Evolutionary conservation across 73 alveolate species (phyloP).

Genomic region (Paramecium tetraurelia): DNA sequence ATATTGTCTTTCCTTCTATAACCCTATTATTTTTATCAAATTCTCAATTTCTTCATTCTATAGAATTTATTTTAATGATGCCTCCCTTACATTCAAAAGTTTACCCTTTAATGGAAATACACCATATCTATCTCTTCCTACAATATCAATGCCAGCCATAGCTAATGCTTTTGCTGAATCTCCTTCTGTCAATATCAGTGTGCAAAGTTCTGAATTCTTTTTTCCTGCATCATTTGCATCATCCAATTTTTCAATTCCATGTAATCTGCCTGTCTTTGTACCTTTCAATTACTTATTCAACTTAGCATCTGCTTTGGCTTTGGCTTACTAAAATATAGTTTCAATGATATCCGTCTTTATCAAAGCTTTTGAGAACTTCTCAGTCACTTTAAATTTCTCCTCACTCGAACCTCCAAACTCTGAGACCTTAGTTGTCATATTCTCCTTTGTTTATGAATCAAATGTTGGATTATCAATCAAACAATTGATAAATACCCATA

Average conservation of each 20-base stretch:
- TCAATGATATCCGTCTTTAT: conserved; percentile 90
- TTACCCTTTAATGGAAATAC: conserved; percentile 99
- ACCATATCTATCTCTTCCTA: conserved; percentile 98
- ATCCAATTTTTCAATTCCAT: conserved; percentile 97
- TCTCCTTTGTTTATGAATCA: conserved; percentile 99
- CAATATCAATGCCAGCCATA: conserved; percentile 98
- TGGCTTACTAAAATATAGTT: conserved; percentile 90
- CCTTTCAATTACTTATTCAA: conserved; percentile 89
- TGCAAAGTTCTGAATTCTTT: conserved; percentile 85
- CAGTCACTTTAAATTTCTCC: conserved; percentile 88
- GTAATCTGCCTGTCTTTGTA: conserved; percentile 89
- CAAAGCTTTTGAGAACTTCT: conserved; percentile 90
- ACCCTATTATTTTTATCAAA: conserved; percentile 97
- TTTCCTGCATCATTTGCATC: conserved; percentile 99
- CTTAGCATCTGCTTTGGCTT: conserved; percentile 97
- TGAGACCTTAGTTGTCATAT: conserved; percentile 91
- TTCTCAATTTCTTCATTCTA: conserved; percentile 96
- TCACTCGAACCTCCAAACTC: conserved; percentile 81
- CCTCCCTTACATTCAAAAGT: conserved; percentile 98
- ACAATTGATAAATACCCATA: conserved; percentile 97
- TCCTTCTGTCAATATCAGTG: conserved; percentile 99
- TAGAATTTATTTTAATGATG: conserved; percentile 85
- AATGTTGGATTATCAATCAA: conserved; percentile 98
- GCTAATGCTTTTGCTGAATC: conserved; percentile 99
- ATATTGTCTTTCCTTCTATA: conserved; percentile 91